These are phyloP conservation scores for Pugionium dolabratum DNA, from an alignment of 345 rosid species.

Conservation along the genomic window DNA sequence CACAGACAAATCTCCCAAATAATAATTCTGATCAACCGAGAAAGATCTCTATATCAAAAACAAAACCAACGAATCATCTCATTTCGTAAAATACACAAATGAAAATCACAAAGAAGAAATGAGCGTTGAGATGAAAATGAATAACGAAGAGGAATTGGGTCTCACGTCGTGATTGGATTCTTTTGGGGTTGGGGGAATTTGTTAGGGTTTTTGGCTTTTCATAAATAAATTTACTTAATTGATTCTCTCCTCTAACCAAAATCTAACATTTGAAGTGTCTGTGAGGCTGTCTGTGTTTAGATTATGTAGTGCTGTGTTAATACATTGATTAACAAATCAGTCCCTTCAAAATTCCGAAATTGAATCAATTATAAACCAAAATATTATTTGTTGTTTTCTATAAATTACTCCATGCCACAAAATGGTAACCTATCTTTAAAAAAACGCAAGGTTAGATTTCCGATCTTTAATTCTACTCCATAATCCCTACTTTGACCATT, in stretches of 20 bases:
- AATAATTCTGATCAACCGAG: slow-evolving; percentile 19
- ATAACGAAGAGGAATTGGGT: slow-evolving; percentile 31
- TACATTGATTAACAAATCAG: slow-evolving; percentile 22
- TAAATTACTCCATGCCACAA: slow-evolving; percentile 25
- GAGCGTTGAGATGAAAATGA: slow-evolving; percentile 26
- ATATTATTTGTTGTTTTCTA: background rate
- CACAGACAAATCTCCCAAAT: slow-evolving; percentile 23
- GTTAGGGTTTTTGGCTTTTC: slow-evolving; percentile 42
- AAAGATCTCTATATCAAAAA: slow-evolving; percentile 4
- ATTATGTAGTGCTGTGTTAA: slow-evolving; percentile 11
- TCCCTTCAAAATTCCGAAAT: background rate
- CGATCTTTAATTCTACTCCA: slow-evolving; percentile 31
- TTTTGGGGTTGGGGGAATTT: slow-evolving; percentile 33
- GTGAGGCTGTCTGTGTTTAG: slow-evolving; percentile 29
- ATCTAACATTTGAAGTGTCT: background rate
- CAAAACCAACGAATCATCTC: background rate
- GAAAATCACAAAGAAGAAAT: slow-evolving; percentile 7
- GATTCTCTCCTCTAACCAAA: slow-evolving; percentile 24
- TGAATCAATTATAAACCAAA: background rate
- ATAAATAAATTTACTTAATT: slow-evolving; percentile 18
- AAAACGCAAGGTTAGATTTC: slow-evolving; percentile 32
- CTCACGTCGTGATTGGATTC: slow-evolving; percentile 42
- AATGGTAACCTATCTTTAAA: slow-evolving; percentile 40
- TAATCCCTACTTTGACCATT: slow-evolving; percentile 23
- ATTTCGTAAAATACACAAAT: background rate